Evolutionary conservation across 2,329 filamentous ascomycete species (phyloP).

Genomic region (Calonectria henricotiae): DNA sequence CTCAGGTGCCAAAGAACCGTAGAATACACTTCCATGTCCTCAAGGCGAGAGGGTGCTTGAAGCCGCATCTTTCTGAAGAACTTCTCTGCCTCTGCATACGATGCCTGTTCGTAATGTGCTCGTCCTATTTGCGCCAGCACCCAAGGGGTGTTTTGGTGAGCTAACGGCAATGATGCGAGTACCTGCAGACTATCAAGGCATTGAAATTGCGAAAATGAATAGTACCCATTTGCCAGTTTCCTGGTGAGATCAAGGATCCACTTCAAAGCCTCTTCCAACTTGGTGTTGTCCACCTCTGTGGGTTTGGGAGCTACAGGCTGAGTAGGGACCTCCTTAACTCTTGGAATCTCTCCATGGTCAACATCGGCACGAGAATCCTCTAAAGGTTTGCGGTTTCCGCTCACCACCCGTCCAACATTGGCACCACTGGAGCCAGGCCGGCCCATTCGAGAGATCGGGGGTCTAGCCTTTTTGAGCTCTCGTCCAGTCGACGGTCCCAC

Average conservation of each 20-base stretch:
- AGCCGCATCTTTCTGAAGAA: constrained; percentile 86
- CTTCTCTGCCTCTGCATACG: constrained; percentile 89
- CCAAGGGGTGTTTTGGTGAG: constrained; percentile 93
- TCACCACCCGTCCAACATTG: constrained; percentile 88
- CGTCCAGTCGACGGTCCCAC: constrained; percentile 74
- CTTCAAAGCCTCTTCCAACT: constrained; percentile 82
- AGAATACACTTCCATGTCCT: constrained; percentile 98
- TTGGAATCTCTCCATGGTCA: constrained; percentile 76
- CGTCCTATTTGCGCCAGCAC: constrained; percentile 92
- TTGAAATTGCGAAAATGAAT: constrained; percentile 83
- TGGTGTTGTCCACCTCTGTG: constrained; percentile 71
- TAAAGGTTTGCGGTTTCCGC: constrained; percentile 86
- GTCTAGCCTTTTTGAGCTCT: constrained; percentile 88
- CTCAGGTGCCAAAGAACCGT: constrained; percentile 99
- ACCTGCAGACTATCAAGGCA: constrained; percentile 83
- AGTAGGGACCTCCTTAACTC: constrained; percentile 62
- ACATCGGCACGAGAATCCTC: constrained; percentile 79
- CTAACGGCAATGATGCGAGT: constrained; percentile 79
- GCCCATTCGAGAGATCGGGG: constrained; percentile 78
- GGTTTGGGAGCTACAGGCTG: constrained; percentile 60
- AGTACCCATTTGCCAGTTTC: constrained; percentile 87
- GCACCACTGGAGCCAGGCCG: constrained; percentile 77
- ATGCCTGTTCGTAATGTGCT: constrained; percentile 91
- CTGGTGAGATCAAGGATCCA: constrained; percentile 86
- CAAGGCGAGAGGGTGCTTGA: constrained; percentile 85